Conservation (phyloP, 345 rosid species). For the Sapria himalayana region DNA sequence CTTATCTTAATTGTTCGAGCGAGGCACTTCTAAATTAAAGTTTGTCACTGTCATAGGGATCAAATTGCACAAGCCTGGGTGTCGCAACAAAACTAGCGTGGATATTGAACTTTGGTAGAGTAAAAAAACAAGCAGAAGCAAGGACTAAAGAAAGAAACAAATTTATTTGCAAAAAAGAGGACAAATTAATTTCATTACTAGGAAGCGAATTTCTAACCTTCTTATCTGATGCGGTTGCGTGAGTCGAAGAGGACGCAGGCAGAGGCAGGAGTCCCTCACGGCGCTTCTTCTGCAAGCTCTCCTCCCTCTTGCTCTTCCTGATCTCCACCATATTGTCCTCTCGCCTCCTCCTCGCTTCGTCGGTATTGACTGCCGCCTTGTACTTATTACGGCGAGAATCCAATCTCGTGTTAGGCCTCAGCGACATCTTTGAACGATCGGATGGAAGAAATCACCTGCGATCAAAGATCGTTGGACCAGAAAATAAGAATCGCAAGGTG, state of each 20-base stretch:
- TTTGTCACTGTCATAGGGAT: too few relatives aligned
- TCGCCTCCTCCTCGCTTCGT: slow-evolving; percentile 68
- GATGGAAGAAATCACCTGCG: too few relatives aligned
- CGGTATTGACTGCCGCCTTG: slow-evolving; percentile 74
- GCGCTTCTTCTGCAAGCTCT: slow-evolving; percentile 71
- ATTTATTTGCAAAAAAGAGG: not conserved
- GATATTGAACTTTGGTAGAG: too few relatives aligned
- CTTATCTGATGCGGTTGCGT: slow-evolving; percentile 34
- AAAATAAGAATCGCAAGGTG: too few relatives aligned
- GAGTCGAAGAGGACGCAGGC: slow-evolving; percentile 17
- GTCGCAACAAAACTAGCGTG: too few relatives aligned
- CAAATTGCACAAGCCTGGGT: too few relatives aligned
- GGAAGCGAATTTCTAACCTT: slow-evolving; percentile 21
- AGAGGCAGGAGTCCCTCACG: slow-evolving; percentile 62
- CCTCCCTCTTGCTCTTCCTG: slow-evolving; percentile 69
- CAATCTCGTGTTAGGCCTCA: slow-evolving; percentile 56
- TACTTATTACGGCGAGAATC: slow-evolving; percentile 56
- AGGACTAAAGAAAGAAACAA: too few relatives aligned
- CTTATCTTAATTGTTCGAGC: too few relatives aligned
- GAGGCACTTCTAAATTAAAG: too few relatives aligned
- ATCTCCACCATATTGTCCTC: slow-evolving; percentile 93
- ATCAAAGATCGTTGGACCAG: too few relatives aligned
- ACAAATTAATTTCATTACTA: too few relatives aligned
- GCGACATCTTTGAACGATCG: slow-evolving; percentile 54
- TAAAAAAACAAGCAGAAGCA: too few relatives aligned